Evolutionary conservation across 2,329 filamentous ascomycete genomes (phyloP).

Genomic region (Fusarium irregulare): DNA sequence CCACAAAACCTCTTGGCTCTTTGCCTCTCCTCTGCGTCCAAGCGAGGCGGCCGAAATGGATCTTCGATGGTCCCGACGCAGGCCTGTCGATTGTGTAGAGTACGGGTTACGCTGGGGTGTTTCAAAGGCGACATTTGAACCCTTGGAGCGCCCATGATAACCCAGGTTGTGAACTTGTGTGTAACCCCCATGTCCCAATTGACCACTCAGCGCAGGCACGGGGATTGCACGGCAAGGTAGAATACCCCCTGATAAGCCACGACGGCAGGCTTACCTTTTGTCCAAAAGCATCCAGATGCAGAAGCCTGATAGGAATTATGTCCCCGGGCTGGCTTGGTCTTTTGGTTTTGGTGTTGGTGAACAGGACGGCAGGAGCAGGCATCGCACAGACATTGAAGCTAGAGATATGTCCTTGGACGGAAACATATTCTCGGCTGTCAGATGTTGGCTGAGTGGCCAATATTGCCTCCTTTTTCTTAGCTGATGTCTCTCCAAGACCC

Average conservation of each 20-base stretch:
- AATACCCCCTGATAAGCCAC: slow-evolving; percentile 21
- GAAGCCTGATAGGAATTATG: slow-evolving; percentile 31
- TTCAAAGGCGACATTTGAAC: slow-evolving; percentile 1
- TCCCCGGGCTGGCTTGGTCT: background rate
- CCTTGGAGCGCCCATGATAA: slow-evolving; percentile 19
- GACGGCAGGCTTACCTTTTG: slow-evolving; percentile 26
- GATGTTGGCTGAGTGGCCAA: slow-evolving; percentile 10
- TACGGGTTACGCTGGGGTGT: slow-evolving; percentile 9
- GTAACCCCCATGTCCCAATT: slow-evolving; percentile 24
- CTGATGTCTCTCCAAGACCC: background rate
- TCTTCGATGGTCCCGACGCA: slow-evolving; percentile 34
- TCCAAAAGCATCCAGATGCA: slow-evolving; percentile 44
- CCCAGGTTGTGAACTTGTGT: background rate
- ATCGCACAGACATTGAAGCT: slow-evolving; percentile 37
- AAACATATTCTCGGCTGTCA: slow-evolving; percentile 32
- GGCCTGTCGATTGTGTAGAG: slow-evolving; percentile 18
- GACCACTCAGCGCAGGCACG: slow-evolving; percentile 26
- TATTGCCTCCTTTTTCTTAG: slow-evolving; percentile 1
- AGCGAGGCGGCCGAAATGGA: slow-evolving; percentile 31
- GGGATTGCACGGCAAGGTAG: slow-evolving; percentile 24
- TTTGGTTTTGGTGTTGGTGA: background rate
- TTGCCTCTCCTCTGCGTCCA: slow-evolving; percentile 27
- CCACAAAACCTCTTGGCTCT: slow-evolving; percentile 8
- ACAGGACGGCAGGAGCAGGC: background rate
- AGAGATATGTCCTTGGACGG: slow-evolving; percentile 16